These are phyloP conservation scores for Starmera stellimalicola DNA, from an alignment of 1,139 yeast genomes.

Conservation along the genomic window DNA sequence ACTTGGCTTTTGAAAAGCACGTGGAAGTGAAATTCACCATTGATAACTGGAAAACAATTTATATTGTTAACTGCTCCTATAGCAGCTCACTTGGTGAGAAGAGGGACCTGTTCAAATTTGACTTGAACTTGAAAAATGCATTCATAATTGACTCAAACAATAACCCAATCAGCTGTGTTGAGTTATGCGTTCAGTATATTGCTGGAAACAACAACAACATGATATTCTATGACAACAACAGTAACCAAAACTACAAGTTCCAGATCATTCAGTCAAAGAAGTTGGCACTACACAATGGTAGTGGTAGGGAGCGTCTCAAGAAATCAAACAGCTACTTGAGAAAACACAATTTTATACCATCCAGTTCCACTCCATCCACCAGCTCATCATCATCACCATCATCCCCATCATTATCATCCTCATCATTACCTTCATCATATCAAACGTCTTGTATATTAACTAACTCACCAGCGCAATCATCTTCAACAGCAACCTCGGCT, in stretches of 20 bases:
- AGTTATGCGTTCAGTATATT: conserved; percentile 17
- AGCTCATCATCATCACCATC: not conserved
- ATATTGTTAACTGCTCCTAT: conserved; percentile 42
- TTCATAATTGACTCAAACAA: conserved; percentile 11
- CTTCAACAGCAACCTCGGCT: not conserved
- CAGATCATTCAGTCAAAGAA: conserved; percentile 2
- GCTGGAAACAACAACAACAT: conserved; percentile 7
- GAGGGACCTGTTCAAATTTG: conserved; percentile 30
- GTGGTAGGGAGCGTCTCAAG: not conserved
- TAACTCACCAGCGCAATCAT: not conserved
- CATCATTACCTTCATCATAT: not conserved
- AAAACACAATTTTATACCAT: not conserved
- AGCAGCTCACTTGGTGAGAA: conserved; percentile 40
- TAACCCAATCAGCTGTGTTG: conserved; percentile 9
- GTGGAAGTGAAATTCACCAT: conserved; percentile 42
- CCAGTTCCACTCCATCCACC: not conserved
- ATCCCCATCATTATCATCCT: not conserved
- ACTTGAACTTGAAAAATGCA: conserved; percentile 14
- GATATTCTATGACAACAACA: conserved; percentile 17
- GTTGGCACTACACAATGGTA: not conserved
- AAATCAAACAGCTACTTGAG: conserved; percentile 1
- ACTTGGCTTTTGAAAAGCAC: conserved; percentile 42
- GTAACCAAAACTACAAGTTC: conserved; percentile 12
- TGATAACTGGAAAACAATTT: conserved; percentile 47
- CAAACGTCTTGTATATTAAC: not conserved